phyloP scores from a whole-genome alignment of 495 filamentous ascomycete genomes.

The Hypoxylon intermedium region DNA sequence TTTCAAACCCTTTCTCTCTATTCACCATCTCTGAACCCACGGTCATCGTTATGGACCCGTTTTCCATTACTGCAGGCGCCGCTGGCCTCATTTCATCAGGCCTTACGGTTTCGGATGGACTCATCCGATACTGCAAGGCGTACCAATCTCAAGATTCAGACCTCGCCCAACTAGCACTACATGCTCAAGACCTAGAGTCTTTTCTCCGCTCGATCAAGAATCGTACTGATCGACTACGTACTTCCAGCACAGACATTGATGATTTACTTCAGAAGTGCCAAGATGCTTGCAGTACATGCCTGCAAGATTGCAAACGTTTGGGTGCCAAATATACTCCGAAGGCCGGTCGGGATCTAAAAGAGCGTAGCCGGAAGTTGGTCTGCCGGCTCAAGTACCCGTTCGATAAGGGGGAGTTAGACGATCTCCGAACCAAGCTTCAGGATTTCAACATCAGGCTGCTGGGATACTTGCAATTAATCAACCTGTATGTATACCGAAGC shows the following conservation, averaged over 20 bases:
- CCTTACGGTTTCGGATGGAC: conserved; percentile 5
- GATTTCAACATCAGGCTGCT: conserved; percentile 5
- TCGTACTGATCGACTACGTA: not conserved
- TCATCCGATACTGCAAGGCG: conserved; percentile 13
- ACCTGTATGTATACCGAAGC: conserved; percentile 1
- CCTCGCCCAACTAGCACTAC: conserved; percentile 3
- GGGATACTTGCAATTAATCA: conserved; percentile 6
- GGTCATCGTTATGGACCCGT: conserved; percentile 5
- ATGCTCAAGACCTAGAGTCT: conserved; percentile 17
- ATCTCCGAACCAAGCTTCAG: conserved; percentile 4
- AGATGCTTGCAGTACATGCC: conserved; percentile 14
- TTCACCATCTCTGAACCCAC: not conserved
- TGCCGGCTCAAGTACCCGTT: conserved; percentile 14
- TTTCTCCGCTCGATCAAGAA: not conserved
- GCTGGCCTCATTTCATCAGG: conserved; percentile 22
- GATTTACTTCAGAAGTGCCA: conserved; percentile 5
- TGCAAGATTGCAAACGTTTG: conserved; percentile 13
- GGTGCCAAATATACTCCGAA: conserved; percentile 3
- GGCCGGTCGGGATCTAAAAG: not conserved
- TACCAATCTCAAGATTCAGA: conserved; percentile 14
- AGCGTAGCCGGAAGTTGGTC: not conserved
- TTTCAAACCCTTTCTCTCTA: not conserved
- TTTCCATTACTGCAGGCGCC: conserved; percentile 6
- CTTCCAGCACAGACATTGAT: not conserved
- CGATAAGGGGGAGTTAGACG: conserved; percentile 12